Evolutionary conservation across 2,329 filamentous ascomycete species (phyloP).

Genomic region (Cladobotryum protrusum): DNA sequence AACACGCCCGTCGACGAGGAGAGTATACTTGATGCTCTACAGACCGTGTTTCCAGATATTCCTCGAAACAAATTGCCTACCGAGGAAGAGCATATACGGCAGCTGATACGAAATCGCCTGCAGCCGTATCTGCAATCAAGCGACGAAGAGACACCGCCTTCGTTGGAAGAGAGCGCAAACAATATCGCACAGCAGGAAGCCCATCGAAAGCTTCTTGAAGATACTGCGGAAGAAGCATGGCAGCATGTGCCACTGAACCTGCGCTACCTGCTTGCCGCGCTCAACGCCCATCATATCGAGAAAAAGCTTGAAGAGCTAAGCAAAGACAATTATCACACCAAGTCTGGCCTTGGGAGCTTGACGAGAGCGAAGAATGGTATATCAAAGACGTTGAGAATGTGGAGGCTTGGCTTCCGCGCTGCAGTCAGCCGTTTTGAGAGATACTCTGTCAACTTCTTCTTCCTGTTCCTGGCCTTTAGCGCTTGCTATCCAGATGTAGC

Average conservation of each 20-base stretch:
- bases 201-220: neutral
- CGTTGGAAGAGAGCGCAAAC: neutral
- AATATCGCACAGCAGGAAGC: too few species aligned
- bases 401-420: constrained; percentile 13
- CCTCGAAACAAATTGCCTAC: constrained; percentile 7
- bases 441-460: constrained; percentile 14
- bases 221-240: constrained; percentile 14
- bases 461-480: constrained; percentile 15
- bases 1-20: neutral
- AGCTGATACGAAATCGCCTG: constrained; percentile 9
- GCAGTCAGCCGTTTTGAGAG: constrained; percentile 13
- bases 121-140: neutral
- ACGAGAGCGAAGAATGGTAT: constrained; percentile 7
- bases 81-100: constrained; percentile 11
- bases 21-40: constrained; percentile 3
- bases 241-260: constrained; percentile 5
- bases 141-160: neutral
- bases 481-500: constrained; percentile 16
- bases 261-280: constrained; percentile 11
- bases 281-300: constrained; percentile 12
- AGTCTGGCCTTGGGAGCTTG: constrained; percentile 10
- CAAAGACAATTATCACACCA: constrained; percentile 10
- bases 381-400: constrained; percentile 14
- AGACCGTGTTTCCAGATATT: constrained; percentile 7
- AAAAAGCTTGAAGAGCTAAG: constrained; percentile 11